Evolutionary conservation across 139 green algal species (phyloP), one percentile per base, ranked within the genome.

Genomic region (Chlorella sp.): DNA sequence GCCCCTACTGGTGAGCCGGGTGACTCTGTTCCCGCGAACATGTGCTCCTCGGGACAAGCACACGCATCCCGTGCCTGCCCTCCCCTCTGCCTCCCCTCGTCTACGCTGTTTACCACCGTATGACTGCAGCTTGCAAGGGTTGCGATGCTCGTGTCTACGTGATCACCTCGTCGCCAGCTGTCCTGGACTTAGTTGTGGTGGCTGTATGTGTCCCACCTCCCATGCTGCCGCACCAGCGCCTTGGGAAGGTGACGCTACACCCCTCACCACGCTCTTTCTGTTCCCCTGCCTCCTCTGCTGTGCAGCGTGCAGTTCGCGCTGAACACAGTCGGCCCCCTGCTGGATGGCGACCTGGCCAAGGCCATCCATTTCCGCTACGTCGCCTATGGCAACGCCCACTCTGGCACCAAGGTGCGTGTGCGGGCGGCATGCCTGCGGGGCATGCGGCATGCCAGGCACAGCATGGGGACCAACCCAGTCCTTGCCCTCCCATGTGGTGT

Each of bases 291-390:
- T 19, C 36, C 36, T 57, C 24, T 61, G 34, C 32, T 28, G 18
- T 69, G 57, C 81, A 86, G 81, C 0, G 68, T 68, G 15, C 28
- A 42, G 57, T 88, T 88, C 30, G 2, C 80, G 15, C 64, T 68
- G 11, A 22, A 81, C 0, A 68, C 16, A 2, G 4, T 88, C 2
- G 66, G 34, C 1, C 84, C 84, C 22, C 40, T 88, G 84, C 30
- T 88, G 64, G 32, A 68, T 4, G 19, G 21, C 36, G 37, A 32
- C 2, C 53, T 81, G 66, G 68, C 15, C 16, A 0, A n/a, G 2
- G 34, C 81, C 42, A 66, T 88, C 4, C 37, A 81, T 0, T 88
- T 88, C 68, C 16, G 42, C 9, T 88, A 88, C 30, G 71, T 88
- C 3, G 84, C 84, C 32, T 86, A 57, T 53, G 81, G 81, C 48